Conservation (phyloP, 2,329 filamentous ascomycete genomes). For the Coniella lustricola region DNA sequence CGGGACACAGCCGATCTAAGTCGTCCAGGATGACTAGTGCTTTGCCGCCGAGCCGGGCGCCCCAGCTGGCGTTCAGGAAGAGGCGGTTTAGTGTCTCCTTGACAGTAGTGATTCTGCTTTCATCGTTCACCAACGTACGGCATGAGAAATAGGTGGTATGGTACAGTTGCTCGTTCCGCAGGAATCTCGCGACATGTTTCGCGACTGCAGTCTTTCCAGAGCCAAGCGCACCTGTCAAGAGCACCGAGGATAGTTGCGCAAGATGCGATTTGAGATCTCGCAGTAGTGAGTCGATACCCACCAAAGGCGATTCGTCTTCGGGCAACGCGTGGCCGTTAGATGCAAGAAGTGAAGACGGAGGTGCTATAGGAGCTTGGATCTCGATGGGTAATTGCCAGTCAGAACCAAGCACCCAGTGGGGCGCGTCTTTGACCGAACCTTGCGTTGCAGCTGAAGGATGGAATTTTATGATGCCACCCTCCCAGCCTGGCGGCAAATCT, state of each 20-base stretch:
- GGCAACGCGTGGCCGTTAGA: slow-evolving; percentile 30
- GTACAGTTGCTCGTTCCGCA: slow-evolving; percentile 68
- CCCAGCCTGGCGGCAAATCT: slow-evolving; percentile 58
- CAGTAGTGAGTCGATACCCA: slow-evolving; percentile 77
- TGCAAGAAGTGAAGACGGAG: slow-evolving; percentile 49
- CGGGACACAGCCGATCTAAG: slow-evolving; percentile 84
- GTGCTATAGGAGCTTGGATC: slow-evolving; percentile 65
- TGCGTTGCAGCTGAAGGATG: slow-evolving; percentile 46
- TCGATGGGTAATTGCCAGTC: slow-evolving; percentile 69
- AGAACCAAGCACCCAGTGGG: slow-evolving; percentile 69
- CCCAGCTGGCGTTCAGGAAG: slow-evolving; percentile 89
- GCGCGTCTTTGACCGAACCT: slow-evolving; percentile 39
- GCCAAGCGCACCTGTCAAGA: slow-evolving; percentile 82
- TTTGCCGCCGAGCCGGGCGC: slow-evolving; percentile 75
- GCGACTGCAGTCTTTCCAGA: slow-evolving; percentile 83
- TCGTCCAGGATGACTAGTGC: slow-evolving; percentile 87
- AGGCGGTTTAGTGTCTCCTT: slow-evolving; percentile 79
- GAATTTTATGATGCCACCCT: slow-evolving; percentile 78
- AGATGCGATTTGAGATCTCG: slow-evolving; percentile 68
- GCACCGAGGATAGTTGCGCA: slow-evolving; percentile 77
- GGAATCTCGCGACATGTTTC: slow-evolving; percentile 64
- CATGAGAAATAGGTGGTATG: slow-evolving; percentile 84
- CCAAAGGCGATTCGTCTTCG: slow-evolving; percentile 44
- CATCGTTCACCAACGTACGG: slow-evolving; percentile 79
- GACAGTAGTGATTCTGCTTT: slow-evolving; percentile 81